Base-by-base conservation (phyloP, 2,329 filamentous ascomycete genomes). In the Blastomyces percursus region DNA sequence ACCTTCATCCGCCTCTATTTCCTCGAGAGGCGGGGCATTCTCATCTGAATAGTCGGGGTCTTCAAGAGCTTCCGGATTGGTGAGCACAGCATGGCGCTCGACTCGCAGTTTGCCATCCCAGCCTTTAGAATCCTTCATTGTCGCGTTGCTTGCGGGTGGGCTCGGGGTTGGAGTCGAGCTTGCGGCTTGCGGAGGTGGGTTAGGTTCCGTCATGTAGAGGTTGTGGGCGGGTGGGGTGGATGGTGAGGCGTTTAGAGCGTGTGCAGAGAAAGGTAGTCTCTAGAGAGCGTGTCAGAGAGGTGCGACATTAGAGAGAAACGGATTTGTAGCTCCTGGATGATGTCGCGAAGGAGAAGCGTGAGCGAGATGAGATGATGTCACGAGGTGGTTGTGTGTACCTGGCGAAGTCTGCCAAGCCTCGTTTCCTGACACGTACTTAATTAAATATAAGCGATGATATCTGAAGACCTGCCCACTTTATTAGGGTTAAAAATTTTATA, bases 11-110 rank as follows among this genome's bases (percentile, higher is more conserved):
- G 91, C 88, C 32, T 84, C 81, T 63, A 96, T 91, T 71, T 87
- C 81, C 63, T 95, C 88, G 59, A 87, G 87, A 0, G 84, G 84
- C 65, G 89, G 77, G 24, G 80, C 82, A 66, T 84, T 82, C 24
- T 83, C 84, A 67, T 90, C 91, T 19, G 90, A 94, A 72, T 93
- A 91, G 62, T 96, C 91, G 0, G 89, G 85, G 70, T 96, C 91
- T 52, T 88, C 89, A 60, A 96, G 76, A 11, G 89, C 90, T 71
- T 94, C 90, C 2, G 90, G 88, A 70, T 96, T 95, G 30, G 83
- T 80, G 56, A 95, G 78, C 40, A 84, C 79, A 1, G 86, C 81
- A 71, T 84, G 87, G 69, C 86, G 86, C 65, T 89, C 86, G 59
- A 96, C 77, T 51, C 77, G 69, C 63, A 78, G 66, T 66, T 79